These are phyloP conservation scores for Amanita polypyramis DNA, from an alignment of 768 basidiomycete species.

Conservation along the genomic window DNA sequence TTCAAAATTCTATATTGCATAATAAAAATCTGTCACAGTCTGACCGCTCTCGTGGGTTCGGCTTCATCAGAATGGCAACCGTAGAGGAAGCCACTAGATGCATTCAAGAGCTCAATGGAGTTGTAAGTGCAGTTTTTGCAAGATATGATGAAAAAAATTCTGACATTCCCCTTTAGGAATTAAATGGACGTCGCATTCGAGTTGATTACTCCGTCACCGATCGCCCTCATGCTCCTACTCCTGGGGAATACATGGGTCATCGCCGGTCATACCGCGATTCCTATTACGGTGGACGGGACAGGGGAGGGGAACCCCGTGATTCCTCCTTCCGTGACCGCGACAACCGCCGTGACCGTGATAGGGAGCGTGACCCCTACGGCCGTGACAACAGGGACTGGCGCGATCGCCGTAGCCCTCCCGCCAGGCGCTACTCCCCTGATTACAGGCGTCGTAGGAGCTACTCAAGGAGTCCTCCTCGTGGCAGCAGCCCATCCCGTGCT, in stretches of 20 bases:
- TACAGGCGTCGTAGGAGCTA: conserved; percentile 68
- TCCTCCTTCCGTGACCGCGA: conserved; percentile 43
- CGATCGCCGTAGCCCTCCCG: conserved; percentile 66
- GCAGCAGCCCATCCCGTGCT: conserved; percentile 40
- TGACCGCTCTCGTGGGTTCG: conserved; percentile 94
- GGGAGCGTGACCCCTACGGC: conserved; percentile 54
- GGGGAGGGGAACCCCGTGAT: conserved; percentile 22
- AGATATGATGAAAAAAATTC: conserved; percentile 6
- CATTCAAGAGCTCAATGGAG: conserved; percentile 85
- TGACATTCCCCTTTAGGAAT: conserved; percentile 40
- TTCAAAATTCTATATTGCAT: background rate
- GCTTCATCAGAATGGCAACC: conserved; percentile 89
- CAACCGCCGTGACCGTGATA: conserved; percentile 42
- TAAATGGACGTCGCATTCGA: conserved; percentile 92
- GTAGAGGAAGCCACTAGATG: conserved; percentile 84
- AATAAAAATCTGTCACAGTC: conserved; percentile 36
- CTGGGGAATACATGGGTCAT: conserved; percentile 96
- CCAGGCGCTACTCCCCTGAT: conserved; percentile 66
- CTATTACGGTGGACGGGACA: conserved; percentile 29
- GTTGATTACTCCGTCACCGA: conserved; percentile 96
- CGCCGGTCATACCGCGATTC: conserved; percentile 40
- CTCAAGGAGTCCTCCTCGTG: conserved; percentile 71
- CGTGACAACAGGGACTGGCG: conserved; percentile 69
- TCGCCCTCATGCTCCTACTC: conserved; percentile 90
- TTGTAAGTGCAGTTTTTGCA: conserved; percentile 43